Evolutionary conservation across 139 green algal genomes (phyloP), one percentile per base, ranked within the genome.

Genomic region (Chlorella ohadii): DNA sequence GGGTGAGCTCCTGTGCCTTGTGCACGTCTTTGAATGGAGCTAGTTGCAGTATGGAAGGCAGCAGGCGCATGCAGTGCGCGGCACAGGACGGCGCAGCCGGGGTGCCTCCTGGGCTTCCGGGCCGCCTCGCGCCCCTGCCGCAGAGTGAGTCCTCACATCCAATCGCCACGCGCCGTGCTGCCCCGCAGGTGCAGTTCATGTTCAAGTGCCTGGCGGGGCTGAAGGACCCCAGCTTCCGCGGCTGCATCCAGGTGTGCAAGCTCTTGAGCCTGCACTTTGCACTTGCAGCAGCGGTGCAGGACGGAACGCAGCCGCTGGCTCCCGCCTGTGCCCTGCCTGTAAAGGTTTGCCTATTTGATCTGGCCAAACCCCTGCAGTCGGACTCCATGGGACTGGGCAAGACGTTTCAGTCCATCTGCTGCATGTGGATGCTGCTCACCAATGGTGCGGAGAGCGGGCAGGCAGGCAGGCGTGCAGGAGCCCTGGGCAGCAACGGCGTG

Each of bases 121-220:
- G 17, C 1, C 41, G 19, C 1, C 13, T 12, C 71, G 20, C 34
- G 1, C 71, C 44, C 27, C 59, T 27, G 27, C 41, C 16, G 36
- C 47, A 27, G 28, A 23, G 6, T n/a, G 3, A 33, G 2, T 28
- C 44, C 44, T 51, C n/a, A n/a, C n/a, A n/a, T n/a, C n/a, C n/a
- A n/a, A n/a, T n/a, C n/a, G n/a, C n/a, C n/a, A n/a, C n/a, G n/a
- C 22, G 74, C 44, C 33, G 0, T 22, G 51, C 13, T 51, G 56
- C n/a, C 4, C n/a, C 63, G 31, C 66, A 87, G 76, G 79, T 74
- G 39, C 85, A 85, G 41, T 98, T 98, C 89, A 95, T 98, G 83
- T 97, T 96, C 86, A 90, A 94, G 77, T 98, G 95, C 86, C 88
- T 98, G 19, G 87, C 88, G 36, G 95, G 95, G 13, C 77, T 98